Evolutionary conservation across 2,329 filamentous ascomycete genomes (phyloP), one percentile per base, ranked within the genome.

Genomic region (Erysiphe pulchra): DNA sequence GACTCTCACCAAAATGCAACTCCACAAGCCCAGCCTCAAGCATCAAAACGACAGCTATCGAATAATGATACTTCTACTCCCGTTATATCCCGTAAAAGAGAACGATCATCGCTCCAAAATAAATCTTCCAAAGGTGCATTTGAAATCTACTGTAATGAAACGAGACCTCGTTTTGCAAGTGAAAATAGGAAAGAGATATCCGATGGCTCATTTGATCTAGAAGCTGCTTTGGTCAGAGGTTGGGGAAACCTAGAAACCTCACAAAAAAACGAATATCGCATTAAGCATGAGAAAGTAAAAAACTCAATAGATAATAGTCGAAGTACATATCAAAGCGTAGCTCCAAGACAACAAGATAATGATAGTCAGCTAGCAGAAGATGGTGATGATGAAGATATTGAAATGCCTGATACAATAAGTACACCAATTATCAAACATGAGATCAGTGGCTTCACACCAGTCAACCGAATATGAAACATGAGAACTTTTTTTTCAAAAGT

Each of bases 21-120:
- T 17, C 50, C 52, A 49, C 49, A 63, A 60, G 46, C 51, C 2
- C 48, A 50, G 24, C 36, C 45, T 11, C 48, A 48, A 12, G 36
- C 47, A 1, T 36, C 45, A 14, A 55, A 54, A 36, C 51, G 50
- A 13, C 42, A 50, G 11, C 46, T 50, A 14, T 42, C 50, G 41
- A 50, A 60, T 48, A 69, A 70, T 49, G 63, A 49, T 30, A 44
- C 46, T 24, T 37, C 47, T 36, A 36, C 40, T 44, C 14, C 41
- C 8, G 34, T 24, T n/a, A 45, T 42, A 31, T 38, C 36, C 8
- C 36, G 36, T 7, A n/a, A 38, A n/a, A n/a, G 11, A 16, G 36
- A 38, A 10, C 28, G 28, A 10, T 18, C 45, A 14, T 46, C 50
- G 2, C 43, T 50, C 30, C 43, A 47, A 38, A 37, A 46, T 17